Evolutionary conservation across 768 basidiomycete species (phyloP).

Genomic region (Lentinula boryana): DNA sequence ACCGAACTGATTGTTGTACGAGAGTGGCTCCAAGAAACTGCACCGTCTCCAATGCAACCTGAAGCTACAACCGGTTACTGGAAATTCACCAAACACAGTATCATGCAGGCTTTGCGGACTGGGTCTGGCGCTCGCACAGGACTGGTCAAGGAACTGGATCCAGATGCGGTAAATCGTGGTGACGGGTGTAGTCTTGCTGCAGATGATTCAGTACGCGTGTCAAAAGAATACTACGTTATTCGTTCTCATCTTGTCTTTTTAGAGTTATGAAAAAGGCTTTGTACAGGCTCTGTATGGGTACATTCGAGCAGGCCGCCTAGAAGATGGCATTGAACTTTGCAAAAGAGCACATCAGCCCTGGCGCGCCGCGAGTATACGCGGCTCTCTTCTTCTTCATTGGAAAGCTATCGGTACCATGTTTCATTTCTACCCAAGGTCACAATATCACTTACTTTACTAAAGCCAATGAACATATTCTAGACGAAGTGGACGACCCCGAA

Average conservation of each 20-base stretch:
- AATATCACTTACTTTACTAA: not conserved
- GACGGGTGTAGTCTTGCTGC: conserved; percentile 55
- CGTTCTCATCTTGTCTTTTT: not conserved
- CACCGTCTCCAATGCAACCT: conserved; percentile 50
- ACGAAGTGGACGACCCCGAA: conserved; percentile 41
- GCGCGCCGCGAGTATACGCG: conserved; percentile 86
- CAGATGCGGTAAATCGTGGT: conserved; percentile 66
- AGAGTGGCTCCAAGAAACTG: conserved; percentile 85
- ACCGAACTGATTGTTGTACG: conserved; percentile 74
- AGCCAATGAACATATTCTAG: conserved; percentile 36
- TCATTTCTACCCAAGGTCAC: not conserved
- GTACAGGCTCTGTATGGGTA: conserved; percentile 75
- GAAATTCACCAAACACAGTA: conserved; percentile 72
- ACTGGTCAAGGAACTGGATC: conserved; percentile 68
- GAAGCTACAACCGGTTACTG: conserved; percentile 81
- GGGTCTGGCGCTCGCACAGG: conserved; percentile 40
- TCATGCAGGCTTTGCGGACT: conserved; percentile 58
- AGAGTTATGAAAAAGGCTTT: conserved; percentile 80
- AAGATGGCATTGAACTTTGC: conserved; percentile 80
- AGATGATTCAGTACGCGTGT: conserved; percentile 66
- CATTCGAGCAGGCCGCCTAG: conserved; percentile 79
- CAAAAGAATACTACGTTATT: not conserved
- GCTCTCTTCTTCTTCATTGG: conserved; percentile 77
- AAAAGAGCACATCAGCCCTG: conserved; percentile 82
- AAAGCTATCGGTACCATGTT: conserved; percentile 52